Evolutionary conservation across 108 stramenopile species (phyloP).

Genomic region (Cyclotella distinguenda): DNA sequence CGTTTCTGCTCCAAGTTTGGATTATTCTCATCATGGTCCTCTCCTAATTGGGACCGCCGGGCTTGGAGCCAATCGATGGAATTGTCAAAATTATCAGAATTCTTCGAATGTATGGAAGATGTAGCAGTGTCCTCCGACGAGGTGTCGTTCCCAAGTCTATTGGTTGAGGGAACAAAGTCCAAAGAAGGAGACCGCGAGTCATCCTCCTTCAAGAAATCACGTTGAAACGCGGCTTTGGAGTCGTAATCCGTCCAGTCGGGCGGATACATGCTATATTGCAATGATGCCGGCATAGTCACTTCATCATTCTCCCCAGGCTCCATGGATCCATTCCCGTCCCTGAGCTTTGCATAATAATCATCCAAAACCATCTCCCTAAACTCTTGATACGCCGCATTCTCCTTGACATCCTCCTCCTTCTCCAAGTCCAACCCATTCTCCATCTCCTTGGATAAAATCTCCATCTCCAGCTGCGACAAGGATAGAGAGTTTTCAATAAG

Average conservation of each 20-base stretch:
- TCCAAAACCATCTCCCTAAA: slow-evolving; percentile 44
- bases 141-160: neutral
- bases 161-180: slow-evolving; percentile 29
- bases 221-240: slow-evolving; percentile 40
- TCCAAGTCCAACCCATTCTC: slow-evolving; percentile 16
- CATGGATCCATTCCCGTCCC: slow-evolving; percentile 4
- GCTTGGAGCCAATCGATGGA: slow-evolving; percentile 73
- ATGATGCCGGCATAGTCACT: neutral
- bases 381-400: slow-evolving; percentile 21
- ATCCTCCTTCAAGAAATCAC: slow-evolving; percentile 38
- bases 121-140: neutral
- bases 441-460: slow-evolving; percentile 36
- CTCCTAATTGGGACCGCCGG: slow-evolving; percentile 51
- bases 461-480: slow-evolving; percentile 39
- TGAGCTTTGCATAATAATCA: slow-evolving; percentile 18
- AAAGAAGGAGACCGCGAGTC: slow-evolving; percentile 28
- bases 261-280: slow-evolving; percentile 20
- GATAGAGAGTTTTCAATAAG: slow-evolving; percentile 42
- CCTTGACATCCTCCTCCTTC: slow-evolving; percentile 20
- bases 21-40: neutral
- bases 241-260: slow-evolving; percentile 48
- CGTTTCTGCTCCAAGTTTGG: neutral
- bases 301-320: neutral
- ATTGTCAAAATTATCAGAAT: slow-evolving; percentile 17
- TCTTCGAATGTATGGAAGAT: neutral